These are phyloP conservation scores for Rhodotorula kratochvilovae DNA, from an alignment of 768 basidiomycete genomes.

Conservation along the genomic window DNA sequence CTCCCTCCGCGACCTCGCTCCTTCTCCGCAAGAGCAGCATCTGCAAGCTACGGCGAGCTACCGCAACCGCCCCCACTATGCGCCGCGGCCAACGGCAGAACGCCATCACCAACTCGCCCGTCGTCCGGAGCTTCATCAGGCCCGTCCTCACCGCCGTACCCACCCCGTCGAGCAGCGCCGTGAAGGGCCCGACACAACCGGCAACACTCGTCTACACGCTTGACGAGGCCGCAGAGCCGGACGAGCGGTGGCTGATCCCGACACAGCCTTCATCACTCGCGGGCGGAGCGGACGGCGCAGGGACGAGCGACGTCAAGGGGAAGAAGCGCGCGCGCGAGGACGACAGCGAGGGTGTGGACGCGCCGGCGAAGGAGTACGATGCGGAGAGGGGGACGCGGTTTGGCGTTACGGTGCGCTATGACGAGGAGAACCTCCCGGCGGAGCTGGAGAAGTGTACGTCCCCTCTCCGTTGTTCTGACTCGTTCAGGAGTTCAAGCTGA, in stretches of 20 bases:
- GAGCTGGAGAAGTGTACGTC: conserved; percentile 41
- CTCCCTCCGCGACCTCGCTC: not conserved
- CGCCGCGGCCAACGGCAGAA: conserved; percentile 6
- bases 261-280: conserved; percentile 12
- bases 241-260: conserved; percentile 20
- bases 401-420: conserved; percentile 14
- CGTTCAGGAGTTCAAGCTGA: not conserved
- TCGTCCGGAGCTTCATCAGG: conserved; percentile 35
- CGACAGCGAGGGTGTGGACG: not conserved
- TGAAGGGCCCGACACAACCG: not conserved
- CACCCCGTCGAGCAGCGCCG: not conserved
- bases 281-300: not conserved
- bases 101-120: conserved; percentile 29
- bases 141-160: conserved; percentile 19
- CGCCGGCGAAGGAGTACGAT: conserved; percentile 2
- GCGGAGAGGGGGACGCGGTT: conserved; percentile 6
- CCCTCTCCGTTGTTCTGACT: not conserved
- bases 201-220: not conserved
- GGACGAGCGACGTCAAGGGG: conserved; percentile 21
- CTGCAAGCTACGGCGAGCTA: no score
- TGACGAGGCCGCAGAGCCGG: not conserved
- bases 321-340: conserved; percentile 28
- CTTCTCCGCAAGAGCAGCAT: not conserved
- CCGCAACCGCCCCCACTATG: not conserved
- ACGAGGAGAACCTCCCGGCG: conserved; percentile 10